Evolutionary conservation across 1,284 basidiomycete species (phyloP).

Genomic region (Irpex rosettiformis): DNA sequence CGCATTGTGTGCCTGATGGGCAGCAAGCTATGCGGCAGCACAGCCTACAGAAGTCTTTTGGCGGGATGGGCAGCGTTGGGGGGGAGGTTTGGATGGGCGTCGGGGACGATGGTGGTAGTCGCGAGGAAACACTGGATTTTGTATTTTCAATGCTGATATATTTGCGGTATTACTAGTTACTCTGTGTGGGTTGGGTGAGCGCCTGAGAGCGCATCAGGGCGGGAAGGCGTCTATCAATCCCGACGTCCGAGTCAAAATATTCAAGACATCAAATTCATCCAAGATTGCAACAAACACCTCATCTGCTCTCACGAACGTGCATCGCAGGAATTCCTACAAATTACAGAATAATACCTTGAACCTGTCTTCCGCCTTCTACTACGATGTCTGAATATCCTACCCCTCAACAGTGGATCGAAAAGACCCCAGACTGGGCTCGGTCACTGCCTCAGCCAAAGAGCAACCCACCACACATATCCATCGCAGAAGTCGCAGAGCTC

Average conservation of each 20-base stretch:
- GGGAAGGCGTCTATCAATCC: not conserved
- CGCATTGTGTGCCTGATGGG: too few relatives aligned
- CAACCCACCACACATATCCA: slow-evolving; percentile 9
- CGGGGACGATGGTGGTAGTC: not conserved
- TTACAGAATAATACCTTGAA: not conserved
- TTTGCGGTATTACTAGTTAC: not conserved
- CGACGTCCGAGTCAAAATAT: too few relatives aligned
- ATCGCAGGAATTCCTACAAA: not conserved
- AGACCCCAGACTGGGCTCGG: slow-evolving; percentile 17
- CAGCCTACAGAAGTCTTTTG: too few relatives aligned
- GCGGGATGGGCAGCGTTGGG: too few relatives aligned
- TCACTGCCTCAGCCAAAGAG: slow-evolving; percentile 13
- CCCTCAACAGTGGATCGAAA: slow-evolving; percentile 5
- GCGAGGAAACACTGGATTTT: not conserved
- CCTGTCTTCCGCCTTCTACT: not conserved
- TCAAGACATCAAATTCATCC: too few relatives aligned
- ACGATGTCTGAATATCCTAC: not conserved
- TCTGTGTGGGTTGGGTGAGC: too few relatives aligned
- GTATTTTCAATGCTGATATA: not conserved
- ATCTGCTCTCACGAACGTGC: not conserved
- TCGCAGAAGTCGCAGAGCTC: slow-evolving; percentile 11
- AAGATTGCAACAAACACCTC: not conserved
- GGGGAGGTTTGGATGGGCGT: not conserved
- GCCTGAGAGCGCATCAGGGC: not conserved
- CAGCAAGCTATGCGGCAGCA: too few relatives aligned